Evolutionary conservation across 176 grass and related monocot species (phyloP), one percentile per base, ranked within the genome.

Genomic region (Olyra latifolia): DNA sequence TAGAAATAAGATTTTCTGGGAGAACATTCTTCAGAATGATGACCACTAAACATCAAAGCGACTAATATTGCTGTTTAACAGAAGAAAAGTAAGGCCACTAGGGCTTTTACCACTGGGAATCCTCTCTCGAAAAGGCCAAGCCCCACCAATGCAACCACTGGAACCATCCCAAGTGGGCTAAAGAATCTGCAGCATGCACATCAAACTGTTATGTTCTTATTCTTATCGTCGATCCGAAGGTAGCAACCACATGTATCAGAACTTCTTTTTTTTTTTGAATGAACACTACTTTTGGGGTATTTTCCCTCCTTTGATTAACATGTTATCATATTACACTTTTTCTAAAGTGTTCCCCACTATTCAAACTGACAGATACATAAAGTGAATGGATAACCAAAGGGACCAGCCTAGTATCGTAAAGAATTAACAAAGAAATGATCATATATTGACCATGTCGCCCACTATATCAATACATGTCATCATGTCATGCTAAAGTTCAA

Each of bases 91-190:
- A 58, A 76, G 82, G 75, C 75, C 62, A 90, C 72, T 58, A 86
- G 86, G 25, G 66, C 39, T 59, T 81, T 85, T 89, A 99, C 96
- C 92, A 99, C 78, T 35, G 96, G 92, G 84, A 99, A 99, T 89
- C 96, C 96, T 99, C 96, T 93, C 83, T 90, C 90, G 53, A 99
- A 99, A 79, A 99, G 91, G 78, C 96, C 96, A 83, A 99, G 92
- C 23, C 96, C 96, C 68, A 99, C 92, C 74, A 99, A 79, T 27
- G 92, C 78, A 40, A 99, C 86, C 69, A 99, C 92, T 0, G 96
- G 86, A 89, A 99, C 92, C 92, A 99, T 99, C 62, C 90, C 96
- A 74, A 99, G 82, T 46, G 92, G 96, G 78, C 96, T 99, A 66
- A 99, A 99, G 86, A 99, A 99, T 68, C 96, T 99, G 96, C 76